Evolutionary conservation across 768 basidiomycete genomes (phyloP), one percentile per base, ranked within the genome.

Genomic region (Boletus rubropictus): DNA sequence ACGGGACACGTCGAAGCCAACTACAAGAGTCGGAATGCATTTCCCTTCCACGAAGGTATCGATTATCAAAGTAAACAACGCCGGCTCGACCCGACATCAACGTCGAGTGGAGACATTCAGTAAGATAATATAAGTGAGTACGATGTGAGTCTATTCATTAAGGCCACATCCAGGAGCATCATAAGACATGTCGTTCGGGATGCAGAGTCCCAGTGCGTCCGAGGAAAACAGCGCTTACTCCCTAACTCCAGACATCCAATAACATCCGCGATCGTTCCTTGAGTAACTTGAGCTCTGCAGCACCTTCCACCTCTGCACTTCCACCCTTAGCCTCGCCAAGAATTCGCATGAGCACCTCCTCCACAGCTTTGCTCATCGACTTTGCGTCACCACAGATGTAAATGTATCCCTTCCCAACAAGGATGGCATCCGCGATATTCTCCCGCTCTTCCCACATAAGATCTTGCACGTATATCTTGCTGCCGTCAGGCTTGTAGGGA

Each of bases 401-500:
- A 3, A 96, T 78, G 66, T 94, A 95, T n/a, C 90, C 96, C 71
- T 97, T 92, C 66, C 90, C 88, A 54, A 89, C 88, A 53, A 96
- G 74, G 56, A 99, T 90, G 15, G 88, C 84, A 46, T 94, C 84
- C 9, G 87, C 89, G 44, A 99, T 77, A 47, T 82, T 77, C 65
- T 83, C 82, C 46, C 82, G 76, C 63, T 91, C 82, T 41, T 97
- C 82, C 88, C 87, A 92, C 10, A 99, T 71, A 48, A 97, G 73
- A 68, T 99, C 92, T 70, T 99, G 96, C n/a, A 99, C 96, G 70
- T 99, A 99, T 61, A 95, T 89, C 76, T 98, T 99, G 75, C 86
- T 75, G 21, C 92, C 88, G 55, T 93, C 91, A 5, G 88, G 79
- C 67, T 86, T 89, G 73, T 79, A 89, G n/a, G 81, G 82, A 47